Evolutionary conservation across 106 monocot species (phyloP), one percentile per base, ranked within the genome.

Genomic region (Dioscorea dumetorum): DNA sequence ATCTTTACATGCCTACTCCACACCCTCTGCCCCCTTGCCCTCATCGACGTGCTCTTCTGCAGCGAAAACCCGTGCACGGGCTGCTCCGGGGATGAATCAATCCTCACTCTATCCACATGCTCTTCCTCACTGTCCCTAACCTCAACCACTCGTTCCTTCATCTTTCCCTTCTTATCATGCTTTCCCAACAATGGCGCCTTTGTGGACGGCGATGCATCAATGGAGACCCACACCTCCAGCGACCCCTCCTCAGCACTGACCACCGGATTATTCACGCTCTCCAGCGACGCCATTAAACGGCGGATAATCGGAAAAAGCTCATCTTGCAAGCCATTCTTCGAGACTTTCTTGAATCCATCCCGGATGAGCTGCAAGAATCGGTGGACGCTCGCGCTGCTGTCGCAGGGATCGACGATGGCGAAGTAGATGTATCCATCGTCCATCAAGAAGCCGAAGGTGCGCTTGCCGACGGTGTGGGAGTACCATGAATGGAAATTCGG

Each of bases 1-100:
- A 79, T 65, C 67, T 83, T 83, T 15, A 70, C 74, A 67, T 71
- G 65, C 9, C 54, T 60, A 63, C 78, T 71, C 73, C 78, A 83
- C 60, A 69, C 24, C 52, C 69, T 60, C 31, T 61, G 32, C 15
- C 50, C 60, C 17, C 61, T 65, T 20, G 32, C 49, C 65, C 80
- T 74, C n/a, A 63, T 48, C 22, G 68, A 75, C 12, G 71, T 9
- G 60, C 60, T 76, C 54, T 71, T 34, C 52, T 76, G 70, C 57
- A 80, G 22, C 12, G 64, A 65, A 41, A 80, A 61, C 16, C 41
- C 41, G 6, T 10, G 53, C 41, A 1, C 41, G 72, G 28, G 17
- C 66, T 18, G 67, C 61, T 15, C 66, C 71, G 28, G 5, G 7
- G 64, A 50, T 65, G 70, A 21, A 60, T 80, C 70, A 49, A 80